A percentile compares a stretch with the other conserved stretches of the same genome.
Evolutionary conservation across 352 stramenopile genomes (phyloP).

Genomic region (Phytophthora ramorum): DNA sequence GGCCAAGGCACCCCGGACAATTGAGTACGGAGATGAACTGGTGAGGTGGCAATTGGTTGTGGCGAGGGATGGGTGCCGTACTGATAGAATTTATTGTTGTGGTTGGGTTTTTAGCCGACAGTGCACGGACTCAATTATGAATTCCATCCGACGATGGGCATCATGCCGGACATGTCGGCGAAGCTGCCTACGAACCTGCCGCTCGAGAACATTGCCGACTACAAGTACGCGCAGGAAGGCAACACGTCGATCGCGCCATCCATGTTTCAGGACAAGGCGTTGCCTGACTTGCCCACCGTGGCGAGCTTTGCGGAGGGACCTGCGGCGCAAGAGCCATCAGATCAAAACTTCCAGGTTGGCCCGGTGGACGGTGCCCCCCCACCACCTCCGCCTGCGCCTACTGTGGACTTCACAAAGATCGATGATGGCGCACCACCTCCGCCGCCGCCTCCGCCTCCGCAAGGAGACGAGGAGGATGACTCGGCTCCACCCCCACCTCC

Average conservation of each 20-base stretch:
- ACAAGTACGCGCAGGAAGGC: slow-evolving; percentile 75
- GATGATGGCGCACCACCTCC: slow-evolving; percentile 60
- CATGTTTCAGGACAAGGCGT: slow-evolving; percentile 81
- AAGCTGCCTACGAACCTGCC: slow-evolving; percentile 83
- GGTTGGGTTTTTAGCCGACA: slow-evolving; percentile 43
- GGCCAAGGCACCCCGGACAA: slow-evolving; percentile 76
- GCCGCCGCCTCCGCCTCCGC: slow-evolving; percentile 45
- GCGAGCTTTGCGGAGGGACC: slow-evolving; percentile 74
- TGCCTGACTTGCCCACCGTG: slow-evolving; percentile 72
- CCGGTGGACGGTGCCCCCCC: slow-evolving; percentile 70
- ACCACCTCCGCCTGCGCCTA: slow-evolving; percentile 63
- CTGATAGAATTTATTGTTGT: slow-evolving; percentile 7
- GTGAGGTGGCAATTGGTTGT: slow-evolving; percentile 29
- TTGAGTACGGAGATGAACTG: slow-evolving; percentile 85
- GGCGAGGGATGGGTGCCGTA: not conserved
- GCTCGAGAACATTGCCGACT: slow-evolving; percentile 81
- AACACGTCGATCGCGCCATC: slow-evolving; percentile 83
- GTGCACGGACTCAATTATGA: slow-evolving; percentile 83
- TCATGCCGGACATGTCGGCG: slow-evolving; percentile 73
- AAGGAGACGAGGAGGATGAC: slow-evolving; percentile 47
- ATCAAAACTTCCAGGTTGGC: slow-evolving; percentile 68
- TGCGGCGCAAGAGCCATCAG: slow-evolving; percentile 61
- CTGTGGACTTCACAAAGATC: slow-evolving; percentile 62
- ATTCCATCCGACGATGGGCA: slow-evolving; percentile 73
- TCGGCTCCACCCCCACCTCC: slow-evolving; percentile 51